Evolutionary conservation across 495 filamentous ascomycete genomes (phyloP).

Genomic region (Penicillium mononematosum): DNA sequence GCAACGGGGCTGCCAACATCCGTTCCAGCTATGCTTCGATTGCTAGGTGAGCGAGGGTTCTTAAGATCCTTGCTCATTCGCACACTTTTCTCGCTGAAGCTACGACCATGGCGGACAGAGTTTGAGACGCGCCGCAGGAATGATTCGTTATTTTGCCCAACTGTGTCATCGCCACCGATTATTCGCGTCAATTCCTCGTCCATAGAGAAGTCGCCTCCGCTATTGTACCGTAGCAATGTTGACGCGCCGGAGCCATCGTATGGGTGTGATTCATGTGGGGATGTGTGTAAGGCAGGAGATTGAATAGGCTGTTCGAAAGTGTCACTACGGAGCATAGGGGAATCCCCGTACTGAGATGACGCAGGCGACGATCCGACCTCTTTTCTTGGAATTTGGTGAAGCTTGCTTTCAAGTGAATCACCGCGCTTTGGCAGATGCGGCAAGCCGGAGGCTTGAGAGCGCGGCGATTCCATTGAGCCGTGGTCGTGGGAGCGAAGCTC

Average conservation of each 20-base stretch:
- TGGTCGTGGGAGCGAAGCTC: constrained; percentile 43
- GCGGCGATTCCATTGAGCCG: constrained; percentile 36
- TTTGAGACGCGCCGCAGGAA: constrained; percentile 88
- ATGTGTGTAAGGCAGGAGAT: constrained; percentile 51
- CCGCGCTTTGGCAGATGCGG: constrained; percentile 53
- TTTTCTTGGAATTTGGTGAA: constrained; percentile 36
- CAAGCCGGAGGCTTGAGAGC: constrained; percentile 32
- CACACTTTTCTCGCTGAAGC: constrained; percentile 70
- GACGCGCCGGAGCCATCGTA: constrained; percentile 54
- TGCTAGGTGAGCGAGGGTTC: constrained; percentile 73
- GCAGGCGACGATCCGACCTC: constrained; percentile 33
- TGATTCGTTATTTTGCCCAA: constrained; percentile 50
- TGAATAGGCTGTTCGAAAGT: constrained; percentile 29
- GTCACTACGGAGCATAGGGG: constrained; percentile 62
- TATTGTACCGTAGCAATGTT: constrained; percentile 69
- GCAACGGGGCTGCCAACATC: constrained; percentile 76
- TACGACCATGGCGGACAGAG: constrained; percentile 89
- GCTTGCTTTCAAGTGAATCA: constrained; percentile 53
- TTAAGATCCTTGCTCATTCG: constrained; percentile 48
- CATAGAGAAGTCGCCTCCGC: constrained; percentile 76
- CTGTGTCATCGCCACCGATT: constrained; percentile 63
- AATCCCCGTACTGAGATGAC: constrained; percentile 30
- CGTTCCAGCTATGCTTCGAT: constrained; percentile 57
- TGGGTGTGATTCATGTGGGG: constrained; percentile 35
- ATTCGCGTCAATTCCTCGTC: constrained; percentile 90